Base-by-base conservation (phyloP, 495 filamentous ascomycete species). In the Podospora didyma region DNA sequence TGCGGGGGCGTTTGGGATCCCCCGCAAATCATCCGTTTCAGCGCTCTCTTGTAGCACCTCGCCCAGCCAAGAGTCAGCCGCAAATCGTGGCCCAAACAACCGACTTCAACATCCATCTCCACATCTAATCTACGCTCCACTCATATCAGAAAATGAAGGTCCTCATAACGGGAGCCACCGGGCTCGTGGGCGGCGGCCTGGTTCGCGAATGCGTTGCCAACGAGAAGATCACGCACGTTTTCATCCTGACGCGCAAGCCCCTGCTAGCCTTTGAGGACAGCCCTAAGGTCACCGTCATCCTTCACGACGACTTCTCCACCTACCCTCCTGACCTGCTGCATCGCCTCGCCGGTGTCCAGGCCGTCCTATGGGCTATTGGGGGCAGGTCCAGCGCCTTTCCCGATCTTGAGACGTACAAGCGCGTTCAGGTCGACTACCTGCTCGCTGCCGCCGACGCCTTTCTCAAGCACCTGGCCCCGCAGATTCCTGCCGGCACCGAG, bases 91-190 rank as follows among this genome's bases (percentile, higher is more conserved):
- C 45, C 22, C n/a, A 22, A 6, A 12, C 45, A 19, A 3, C 45
- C 45, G 45, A 47, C 45, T 6, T 21, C 20, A 2, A 22, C 7
- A 22, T 17, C 42, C 11, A 21, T 17, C 42, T 17, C 16, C 10
- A 46, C 9, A 46, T 17, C 42, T 17, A 46, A 10, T 17, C 20
- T 17, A 21, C 7, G 9, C 3, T 10, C 42, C 42, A 17, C 16
- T 17, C n/a, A n/a, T n/a, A n/a, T n/a, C n/a, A n/a, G n/a, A 22
- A 28, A 11, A 81, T 81, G 79, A 78, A 79, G 59, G 53, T 81
- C 54, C 76, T 84, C 49, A 66, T 86, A 19, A 71, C 75, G 12
- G 82, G 82, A 14, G 67, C 67, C 4, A 82, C 76, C 5, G 82
- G 83, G 54, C 77, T 78, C 58, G 72, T 83, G 11, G 39, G 39